A percentile compares a stretch with the other conserved stretches of the same genome.
These are phyloP conservation scores for Buddleja alternifolia DNA, from an alignment of 257 asterid genomes.

Conservation along the genomic window DNA sequence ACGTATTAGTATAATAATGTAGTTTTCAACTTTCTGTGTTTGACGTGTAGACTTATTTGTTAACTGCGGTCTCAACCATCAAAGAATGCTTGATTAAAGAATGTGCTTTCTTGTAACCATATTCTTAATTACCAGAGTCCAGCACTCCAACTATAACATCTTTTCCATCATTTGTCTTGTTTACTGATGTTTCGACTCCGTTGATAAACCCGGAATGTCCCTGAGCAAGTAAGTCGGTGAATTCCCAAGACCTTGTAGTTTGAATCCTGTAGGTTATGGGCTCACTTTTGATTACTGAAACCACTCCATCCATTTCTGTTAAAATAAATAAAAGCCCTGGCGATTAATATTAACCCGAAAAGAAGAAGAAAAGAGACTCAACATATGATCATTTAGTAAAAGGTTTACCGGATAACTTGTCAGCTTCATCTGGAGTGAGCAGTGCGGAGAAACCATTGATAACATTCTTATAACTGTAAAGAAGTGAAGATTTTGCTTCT, in stretches of 20 bases:
- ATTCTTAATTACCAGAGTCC: constrained; percentile 34
- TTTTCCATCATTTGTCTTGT: constrained; percentile 30
- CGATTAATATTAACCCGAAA: too few species aligned
- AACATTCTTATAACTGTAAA: constrained; percentile 57
- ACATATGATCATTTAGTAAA: neutral
- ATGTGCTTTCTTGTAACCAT: neutral
- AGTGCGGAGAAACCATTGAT: constrained; percentile 63
- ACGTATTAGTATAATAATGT: neutral
- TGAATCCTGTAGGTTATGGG: constrained; percentile 29
- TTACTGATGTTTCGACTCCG: constrained; percentile 12
- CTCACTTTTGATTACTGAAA: constrained; percentile 39
- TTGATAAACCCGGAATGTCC: neutral
- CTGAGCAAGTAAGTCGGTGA: constrained; percentile 24
- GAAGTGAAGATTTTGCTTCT: constrained; percentile 53
- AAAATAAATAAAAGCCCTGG: neutral
- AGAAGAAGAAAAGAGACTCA: neutral
- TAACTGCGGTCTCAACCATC: neutral
- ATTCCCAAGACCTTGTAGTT: constrained; percentile 52
- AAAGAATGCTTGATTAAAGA: neutral
- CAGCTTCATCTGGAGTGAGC: constrained; percentile 52
- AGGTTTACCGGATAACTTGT: constrained; percentile 42
- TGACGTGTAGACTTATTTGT: neutral
- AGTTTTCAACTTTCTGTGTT: neutral
- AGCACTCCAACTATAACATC: constrained; percentile 40
- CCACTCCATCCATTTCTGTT: constrained; percentile 41